phyloP scores from a whole-genome alignment of 176 grass and related monocot genomes.

The Tillandsia leiboldiana region DNA sequence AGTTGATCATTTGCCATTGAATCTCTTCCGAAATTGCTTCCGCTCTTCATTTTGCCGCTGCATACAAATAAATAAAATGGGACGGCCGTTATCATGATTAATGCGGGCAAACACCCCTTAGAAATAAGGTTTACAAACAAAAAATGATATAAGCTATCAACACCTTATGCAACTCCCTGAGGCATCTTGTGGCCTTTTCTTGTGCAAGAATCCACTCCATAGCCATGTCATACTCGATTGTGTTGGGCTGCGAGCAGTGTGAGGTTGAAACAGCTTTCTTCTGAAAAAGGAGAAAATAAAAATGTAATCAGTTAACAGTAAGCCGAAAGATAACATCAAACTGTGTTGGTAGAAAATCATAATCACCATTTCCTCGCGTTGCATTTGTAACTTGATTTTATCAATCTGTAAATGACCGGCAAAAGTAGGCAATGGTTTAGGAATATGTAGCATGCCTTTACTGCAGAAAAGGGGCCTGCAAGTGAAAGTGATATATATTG shows the following conservation, averaged over 20 bases:
- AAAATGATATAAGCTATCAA: neutral
- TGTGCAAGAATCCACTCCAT: conserved; percentile 67
- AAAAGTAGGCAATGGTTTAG: conserved; percentile 37
- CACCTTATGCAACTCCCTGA: conserved; percentile 46
- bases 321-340: conserved; percentile 3
- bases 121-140: neutral
- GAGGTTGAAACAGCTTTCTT: conserved; percentile 83
- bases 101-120: neutral
- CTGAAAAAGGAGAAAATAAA: conserved; percentile 34
- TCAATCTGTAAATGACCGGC: conserved; percentile 54
- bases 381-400: conserved; percentile 30
- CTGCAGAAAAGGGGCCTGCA: conserved; percentile 78
- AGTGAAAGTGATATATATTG: conserved; percentile 14
- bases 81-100: neutral
- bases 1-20: neutral
- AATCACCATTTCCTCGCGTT: conserved; percentile 62
- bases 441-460: conserved; percentile 77
- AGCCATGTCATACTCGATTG: conserved; percentile 83
- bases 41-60: conserved; percentile 31
- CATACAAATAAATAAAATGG: conserved; percentile 3
- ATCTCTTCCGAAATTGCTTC: conserved; percentile 17
- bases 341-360: neutral
- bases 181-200: conserved; percentile 30
- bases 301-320: neutral
- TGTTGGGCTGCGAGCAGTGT: conserved; percentile 94